Evolutionary conservation across 2,329 filamentous ascomycete species (phyloP), one percentile per base, ranked within the genome.

Genomic region (Neopestalotiopsis sp.): DNA sequence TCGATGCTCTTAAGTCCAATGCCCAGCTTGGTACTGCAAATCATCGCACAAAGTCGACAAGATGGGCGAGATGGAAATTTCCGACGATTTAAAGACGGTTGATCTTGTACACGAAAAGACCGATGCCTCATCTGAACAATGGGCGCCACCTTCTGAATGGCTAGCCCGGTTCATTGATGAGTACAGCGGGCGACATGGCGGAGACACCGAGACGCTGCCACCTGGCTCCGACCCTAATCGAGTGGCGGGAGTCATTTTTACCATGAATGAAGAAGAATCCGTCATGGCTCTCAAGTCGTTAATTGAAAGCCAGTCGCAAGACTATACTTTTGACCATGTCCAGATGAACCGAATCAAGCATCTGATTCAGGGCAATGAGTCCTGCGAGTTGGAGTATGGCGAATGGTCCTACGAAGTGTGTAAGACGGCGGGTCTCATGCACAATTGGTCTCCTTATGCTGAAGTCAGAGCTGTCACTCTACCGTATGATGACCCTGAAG

Each of bases 381-480:
- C 72, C 6, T 78, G 76, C 69, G 74, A 69, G 10, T 72, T 78
- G 74, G 69, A 73, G 56, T 67, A 73, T 30, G 75, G 72, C 49
- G 75, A 78, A 56, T 78, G 76, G 76, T 66, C 72, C 0, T 78
- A 78, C 59, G 69, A 73, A 56, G 66, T 71, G 66, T 74, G 73
- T 71, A 73, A 72, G 71, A 68, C 69, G n/a, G 77, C 78, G 14
- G 78, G 76, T 1, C 69, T 81, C 5, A 75, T 78, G 49, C 73
- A 75, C 7, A 78, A 80, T 66, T 78, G 79, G 69, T 81, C 78
- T 49, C 75, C 81, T 5, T 81, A 82, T 69, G 73, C 81, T 57
- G 80, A 83, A 73, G 83, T 84, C 17, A 80, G 83, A 49, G 81
- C 83, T 28, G 81, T 84, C 1, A 83, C 73, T 70, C 57, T 73